These are phyloP conservation scores for Serendipita sp. DNA, from an alignment of 1,284 basidiomycete genomes.

Conservation along the genomic window DNA sequence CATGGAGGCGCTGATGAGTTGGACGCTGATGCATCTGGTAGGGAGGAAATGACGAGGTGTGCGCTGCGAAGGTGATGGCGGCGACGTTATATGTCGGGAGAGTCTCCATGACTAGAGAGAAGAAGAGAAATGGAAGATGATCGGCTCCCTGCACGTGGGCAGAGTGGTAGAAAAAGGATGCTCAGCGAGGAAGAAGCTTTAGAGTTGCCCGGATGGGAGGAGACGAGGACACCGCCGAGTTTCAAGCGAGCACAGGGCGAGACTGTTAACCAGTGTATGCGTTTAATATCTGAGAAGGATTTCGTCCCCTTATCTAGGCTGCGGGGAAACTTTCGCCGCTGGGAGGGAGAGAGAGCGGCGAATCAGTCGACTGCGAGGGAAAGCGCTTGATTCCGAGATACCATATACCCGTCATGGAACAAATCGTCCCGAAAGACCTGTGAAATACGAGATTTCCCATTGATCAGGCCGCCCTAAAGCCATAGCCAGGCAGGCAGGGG, in stretches of 20 bases:
- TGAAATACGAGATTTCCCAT: no score
- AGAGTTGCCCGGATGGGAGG: slow-evolving; percentile 7
- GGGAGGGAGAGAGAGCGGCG: not conserved
- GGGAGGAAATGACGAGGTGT: slow-evolving; percentile 24
- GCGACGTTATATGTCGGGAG: slow-evolving; percentile 2
- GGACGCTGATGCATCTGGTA: slow-evolving; percentile 37
- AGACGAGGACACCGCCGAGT: slow-evolving; percentile 4
- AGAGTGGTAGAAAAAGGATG: slow-evolving; percentile 10
- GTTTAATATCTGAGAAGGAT: not conserved
- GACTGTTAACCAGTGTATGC: not conserved
- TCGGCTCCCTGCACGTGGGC: slow-evolving; percentile 11
- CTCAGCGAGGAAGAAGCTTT: slow-evolving; percentile 4
- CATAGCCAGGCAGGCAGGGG: no score
- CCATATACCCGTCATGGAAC: not conserved
- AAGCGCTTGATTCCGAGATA: not conserved
- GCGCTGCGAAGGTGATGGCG: slow-evolving; percentile 8
- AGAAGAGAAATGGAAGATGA: slow-evolving; percentile 9
- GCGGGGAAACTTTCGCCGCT: not conserved
- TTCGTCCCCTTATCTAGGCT: not conserved
- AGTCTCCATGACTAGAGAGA: slow-evolving; percentile 7
- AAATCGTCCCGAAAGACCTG: not conserved
- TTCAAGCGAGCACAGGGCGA: not conserved
- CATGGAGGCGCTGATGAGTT: slow-evolving; percentile 45
- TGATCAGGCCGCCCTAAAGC: no score
- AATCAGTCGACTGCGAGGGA: not conserved